Evolutionary conservation across 2,329 filamentous ascomycete genomes (phyloP), one percentile per base, ranked within the genome.

Genomic region (Aspergillus pseudoglaucus): DNA sequence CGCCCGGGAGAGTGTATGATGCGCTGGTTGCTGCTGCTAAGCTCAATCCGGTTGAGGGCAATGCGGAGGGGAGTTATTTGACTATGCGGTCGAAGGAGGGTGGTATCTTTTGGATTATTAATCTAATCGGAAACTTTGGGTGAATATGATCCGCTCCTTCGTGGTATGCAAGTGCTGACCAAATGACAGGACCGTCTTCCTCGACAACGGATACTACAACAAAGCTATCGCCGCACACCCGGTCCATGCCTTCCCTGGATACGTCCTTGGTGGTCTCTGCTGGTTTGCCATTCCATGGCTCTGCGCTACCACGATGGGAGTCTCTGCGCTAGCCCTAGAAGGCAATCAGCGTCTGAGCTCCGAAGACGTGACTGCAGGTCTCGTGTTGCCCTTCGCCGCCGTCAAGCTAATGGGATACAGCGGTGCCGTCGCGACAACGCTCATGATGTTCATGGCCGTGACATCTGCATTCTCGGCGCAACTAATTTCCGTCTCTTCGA

Each of bases 231-330:
- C 90, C 6, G 89, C 90, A 0, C 85, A 83, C 18, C 89, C 89
- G 1, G 85, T 91, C 0, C 83, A 91, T 51, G 90, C 90, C 0
- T 80, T 96, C 2, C 90, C 90, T 0, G 90, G 90, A 15, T 95
- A 95, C 62, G 84, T 95, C 47, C 79, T 91, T 52, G 90, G 90
- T 4, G 90, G 90, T 18, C 77, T 95, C 1, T 84, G 81, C 44
- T 95, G 90, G 90, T 95, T 95, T 58, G 90, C 90, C 1, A 94
- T 96, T 45, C 90, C 90, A 0, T 95, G 88, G 87, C 76, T 95
- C 8, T 87, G 83, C 2, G 89, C 90, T 1, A 95, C 88, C 0
- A 95, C 90, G 1, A 87, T 95, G 82, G 90, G 90, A 27, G 78
- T 95, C 6, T 80, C 87, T 1, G 88, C 87, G 3, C 75, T 95